These are phyloP conservation scores for Trametes maxima DNA, from an alignment of 768 basidiomycete genomes.

Conservation along the genomic window DNA sequence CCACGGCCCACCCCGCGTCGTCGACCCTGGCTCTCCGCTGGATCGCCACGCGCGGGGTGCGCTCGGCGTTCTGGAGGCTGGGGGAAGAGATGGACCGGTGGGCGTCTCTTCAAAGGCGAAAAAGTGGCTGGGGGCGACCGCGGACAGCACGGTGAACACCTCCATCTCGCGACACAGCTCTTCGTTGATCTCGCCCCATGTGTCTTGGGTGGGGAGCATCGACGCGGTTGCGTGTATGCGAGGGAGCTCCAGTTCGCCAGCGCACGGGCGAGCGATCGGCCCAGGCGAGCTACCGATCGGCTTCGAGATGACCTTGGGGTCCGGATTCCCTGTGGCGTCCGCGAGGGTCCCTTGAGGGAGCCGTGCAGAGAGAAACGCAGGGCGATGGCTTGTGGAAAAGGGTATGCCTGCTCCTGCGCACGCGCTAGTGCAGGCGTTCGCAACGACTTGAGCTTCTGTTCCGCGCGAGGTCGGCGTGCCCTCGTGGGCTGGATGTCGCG, in stretches of 20 bases:
- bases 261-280: not conserved
- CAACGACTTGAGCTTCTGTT: too few relatives aligned
- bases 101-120: not conserved
- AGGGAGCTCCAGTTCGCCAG: not conserved
- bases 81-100: not conserved
- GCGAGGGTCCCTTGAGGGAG: too few relatives aligned
- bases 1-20: not conserved
- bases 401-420: too few relatives aligned
- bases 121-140: not conserved
- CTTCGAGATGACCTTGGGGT: too few relatives aligned
- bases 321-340: too few relatives aligned
- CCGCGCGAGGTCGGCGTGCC: too few relatives aligned
- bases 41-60: not conserved
- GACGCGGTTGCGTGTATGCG: not conserved
- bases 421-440: too few relatives aligned
- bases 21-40: not conserved
- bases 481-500: too few relatives aligned
- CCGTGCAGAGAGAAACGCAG: too few relatives aligned
- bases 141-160: conserved; percentile 7
- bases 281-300: too few relatives aligned
- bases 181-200: conserved; percentile 17
- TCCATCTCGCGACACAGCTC: conserved; percentile 15
- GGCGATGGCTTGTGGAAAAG: too few relatives aligned
- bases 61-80: not conserved
- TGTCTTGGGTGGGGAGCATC: not conserved